Evolutionary conservation across 2,329 filamentous ascomycete genomes (phyloP).

Genomic region (Epichloe coenophiala): DNA sequence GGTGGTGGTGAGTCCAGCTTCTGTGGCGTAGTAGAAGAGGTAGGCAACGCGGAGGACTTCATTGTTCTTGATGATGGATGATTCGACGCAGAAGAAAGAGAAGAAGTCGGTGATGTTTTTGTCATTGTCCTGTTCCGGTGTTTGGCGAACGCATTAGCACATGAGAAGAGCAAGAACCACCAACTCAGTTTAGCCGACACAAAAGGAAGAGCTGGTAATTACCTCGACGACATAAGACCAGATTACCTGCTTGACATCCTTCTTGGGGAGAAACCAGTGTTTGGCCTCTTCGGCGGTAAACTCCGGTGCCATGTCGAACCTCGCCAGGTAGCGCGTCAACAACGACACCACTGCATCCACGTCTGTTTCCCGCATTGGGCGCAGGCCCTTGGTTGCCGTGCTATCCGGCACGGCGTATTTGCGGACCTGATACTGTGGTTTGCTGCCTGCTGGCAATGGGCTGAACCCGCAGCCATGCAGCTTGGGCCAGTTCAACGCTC

Average conservation of each 20-base stretch:
- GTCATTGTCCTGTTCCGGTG: constrained; percentile 33
- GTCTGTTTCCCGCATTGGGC: constrained; percentile 69
- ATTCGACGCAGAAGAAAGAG: constrained; percentile 92
- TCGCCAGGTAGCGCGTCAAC: constrained; percentile 61
- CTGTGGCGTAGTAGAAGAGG: constrained; percentile 91
- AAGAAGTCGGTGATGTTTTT: constrained; percentile 91
- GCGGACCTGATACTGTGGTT: constrained; percentile 70
- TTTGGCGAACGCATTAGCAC: neutral
- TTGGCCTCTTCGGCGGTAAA: constrained; percentile 70
- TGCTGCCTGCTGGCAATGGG: constrained; percentile 69
- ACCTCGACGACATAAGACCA: constrained; percentile 89
- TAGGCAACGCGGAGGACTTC: constrained; percentile 78
- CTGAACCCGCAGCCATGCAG: constrained; percentile 92
- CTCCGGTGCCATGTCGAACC: constrained; percentile 73
- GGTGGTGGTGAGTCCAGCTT: constrained; percentile 53
- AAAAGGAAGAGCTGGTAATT: constrained; percentile 9
- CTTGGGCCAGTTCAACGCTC: constrained; percentile 90
- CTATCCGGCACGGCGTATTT: constrained; percentile 71
- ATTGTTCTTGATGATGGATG: constrained; percentile 76
- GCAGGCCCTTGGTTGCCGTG: constrained; percentile 61
- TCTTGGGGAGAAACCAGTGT: constrained; percentile 72
- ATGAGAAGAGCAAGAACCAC: neutral
- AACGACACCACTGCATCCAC: constrained; percentile 61
- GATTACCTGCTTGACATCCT: constrained; percentile 61
- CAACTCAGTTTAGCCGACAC: neutral